A percentile compares a stretch with the other conserved stretches of the same genome.
Evolutionary conservation across 2,329 filamentous ascomycete genomes (phyloP).

Genomic region (Aureobasidium sp.): DNA sequence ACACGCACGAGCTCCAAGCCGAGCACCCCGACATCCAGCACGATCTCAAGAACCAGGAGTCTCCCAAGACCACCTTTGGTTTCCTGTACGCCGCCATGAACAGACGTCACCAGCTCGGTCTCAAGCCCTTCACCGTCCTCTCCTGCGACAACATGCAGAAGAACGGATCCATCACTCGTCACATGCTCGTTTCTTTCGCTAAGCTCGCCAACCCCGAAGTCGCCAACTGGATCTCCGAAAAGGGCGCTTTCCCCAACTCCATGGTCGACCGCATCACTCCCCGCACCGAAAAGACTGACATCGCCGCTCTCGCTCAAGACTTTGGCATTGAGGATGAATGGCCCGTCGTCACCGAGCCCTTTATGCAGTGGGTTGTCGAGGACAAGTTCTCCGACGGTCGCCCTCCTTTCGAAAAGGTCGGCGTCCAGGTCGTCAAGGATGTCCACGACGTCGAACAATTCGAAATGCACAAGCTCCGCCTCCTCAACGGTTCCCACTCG

Average conservation of each 20-base stretch:
- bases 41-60: conserved; percentile 41
- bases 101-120: conserved; percentile 39
- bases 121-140: conserved; percentile 49
- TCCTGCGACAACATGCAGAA: conserved; percentile 54
- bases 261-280: conserved; percentile 53
- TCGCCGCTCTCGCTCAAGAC: conserved; percentile 36
- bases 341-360: conserved; percentile 51
- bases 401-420: conserved; percentile 47
- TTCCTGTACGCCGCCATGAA: conserved; percentile 48
- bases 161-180: conserved; percentile 48
- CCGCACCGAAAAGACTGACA: conserved; percentile 43
- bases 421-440: conserved; percentile 46
- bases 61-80: conserved; percentile 45
- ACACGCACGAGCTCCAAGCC: conserved; percentile 46
- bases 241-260: conserved; percentile 48
- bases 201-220: conserved; percentile 41
- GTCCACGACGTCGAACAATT: conserved; percentile 49
- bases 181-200: conserved; percentile 48
- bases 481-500: conserved; percentile 49
- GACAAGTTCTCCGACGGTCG: conserved; percentile 47
- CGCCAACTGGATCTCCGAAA: conserved; percentile 43
- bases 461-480: conserved; percentile 51
- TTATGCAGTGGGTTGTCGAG: conserved; percentile 52
- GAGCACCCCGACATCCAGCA: conserved; percentile 46
- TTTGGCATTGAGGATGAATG: conserved; percentile 46